These are phyloP conservation scores for Tulasnella sp. DNA, from an alignment of 768 basidiomycete genomes.

Conservation along the genomic window DNA sequence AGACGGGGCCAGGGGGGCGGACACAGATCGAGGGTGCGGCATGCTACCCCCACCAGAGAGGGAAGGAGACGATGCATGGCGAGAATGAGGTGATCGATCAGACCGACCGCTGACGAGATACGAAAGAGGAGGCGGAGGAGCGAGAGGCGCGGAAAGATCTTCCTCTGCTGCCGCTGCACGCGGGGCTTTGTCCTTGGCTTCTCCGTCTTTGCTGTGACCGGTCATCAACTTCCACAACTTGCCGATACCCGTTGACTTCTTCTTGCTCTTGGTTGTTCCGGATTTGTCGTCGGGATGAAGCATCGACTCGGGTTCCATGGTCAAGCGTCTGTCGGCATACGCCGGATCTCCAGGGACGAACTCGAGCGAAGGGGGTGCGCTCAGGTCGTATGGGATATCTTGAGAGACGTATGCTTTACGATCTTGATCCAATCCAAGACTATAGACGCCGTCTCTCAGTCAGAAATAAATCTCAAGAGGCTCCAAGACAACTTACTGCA, in stretches of 20 bases:
- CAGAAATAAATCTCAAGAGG: neutral
- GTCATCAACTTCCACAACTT: slow-evolving; percentile 81
- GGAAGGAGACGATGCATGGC: slow-evolving; percentile 19
- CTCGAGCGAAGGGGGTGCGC: slow-evolving; percentile 18
- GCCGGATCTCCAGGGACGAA: neutral
- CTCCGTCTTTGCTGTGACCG: slow-evolving; percentile 39
- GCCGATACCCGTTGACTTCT: slow-evolving; percentile 61
- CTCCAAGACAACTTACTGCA: slow-evolving; percentile 63
- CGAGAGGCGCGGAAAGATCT: slow-evolving; percentile 65
- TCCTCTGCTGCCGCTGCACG: slow-evolving; percentile 44
- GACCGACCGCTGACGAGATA: slow-evolving; percentile 59
- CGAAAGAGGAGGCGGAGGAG: slow-evolving; percentile 87
- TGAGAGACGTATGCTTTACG: slow-evolving; percentile 29
- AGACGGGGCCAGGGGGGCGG: slow-evolving; percentile 17
- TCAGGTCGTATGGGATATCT: slow-evolving; percentile 19
- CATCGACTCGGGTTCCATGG: neutral
- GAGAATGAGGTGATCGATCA: slow-evolving; percentile 41
- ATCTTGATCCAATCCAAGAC: slow-evolving; percentile 75
- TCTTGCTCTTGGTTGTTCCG: slow-evolving; percentile 55
- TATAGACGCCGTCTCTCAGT: slow-evolving; percentile 34
- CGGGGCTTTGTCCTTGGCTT: slow-evolving; percentile 29
- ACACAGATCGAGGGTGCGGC: slow-evolving; percentile 28
- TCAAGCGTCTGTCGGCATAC: neutral
- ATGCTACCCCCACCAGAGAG: slow-evolving; percentile 7
- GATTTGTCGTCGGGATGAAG: slow-evolving; percentile 20